Percentiles rank a stretch among this genome's conserved stretches.
Evolutionary conservation across 2,329 filamentous ascomycete species (phyloP).

Genomic region (Blastomyces parvus): DNA sequence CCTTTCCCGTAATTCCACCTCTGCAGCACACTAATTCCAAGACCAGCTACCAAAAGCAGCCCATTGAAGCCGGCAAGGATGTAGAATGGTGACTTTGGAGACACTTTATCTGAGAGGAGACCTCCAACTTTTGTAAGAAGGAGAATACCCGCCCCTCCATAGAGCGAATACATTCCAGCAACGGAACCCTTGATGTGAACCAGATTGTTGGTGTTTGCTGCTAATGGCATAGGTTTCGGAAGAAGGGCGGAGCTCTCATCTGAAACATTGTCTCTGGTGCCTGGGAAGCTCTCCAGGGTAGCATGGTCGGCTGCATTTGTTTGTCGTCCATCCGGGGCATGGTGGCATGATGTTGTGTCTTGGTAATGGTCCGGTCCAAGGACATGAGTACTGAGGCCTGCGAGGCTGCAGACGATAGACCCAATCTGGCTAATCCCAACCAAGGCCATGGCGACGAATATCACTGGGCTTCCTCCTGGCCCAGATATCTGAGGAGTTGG

Average conservation of each 20-base stretch:
- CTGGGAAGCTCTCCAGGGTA: neutral
- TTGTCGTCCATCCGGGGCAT: neutral
- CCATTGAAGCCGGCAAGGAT: conserved; percentile 88
- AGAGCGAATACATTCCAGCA: conserved; percentile 86
- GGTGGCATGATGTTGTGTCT: neutral
- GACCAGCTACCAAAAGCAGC: conserved; percentile 46
- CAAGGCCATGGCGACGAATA: conserved; percentile 68
- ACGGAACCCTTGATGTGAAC: conserved; percentile 81
- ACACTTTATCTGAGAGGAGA: conserved; percentile 67
- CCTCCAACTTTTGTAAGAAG: conserved; percentile 87
- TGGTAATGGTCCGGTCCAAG: conserved; percentile 33
- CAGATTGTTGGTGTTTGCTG: conserved; percentile 25
- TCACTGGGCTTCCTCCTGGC: conserved; percentile 55
- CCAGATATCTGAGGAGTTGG: conserved; percentile 65
- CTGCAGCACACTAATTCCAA: conserved; percentile 15
- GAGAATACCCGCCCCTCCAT: conserved; percentile 80
- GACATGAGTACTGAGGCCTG: conserved; percentile 72
- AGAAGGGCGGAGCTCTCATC: conserved; percentile 27
- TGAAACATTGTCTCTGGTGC: neutral
- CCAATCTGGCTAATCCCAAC: conserved; percentile 93
- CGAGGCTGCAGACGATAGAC: conserved; percentile 91
- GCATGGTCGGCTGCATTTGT: neutral
- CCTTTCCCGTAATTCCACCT: conserved; percentile 3
- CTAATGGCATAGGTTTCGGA: conserved; percentile 17
- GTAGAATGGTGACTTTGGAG: conserved; percentile 75